phyloP scores from a whole-genome alignment of 2,329 filamentous ascomycete species.

The Xylariaceae sp. region DNA sequence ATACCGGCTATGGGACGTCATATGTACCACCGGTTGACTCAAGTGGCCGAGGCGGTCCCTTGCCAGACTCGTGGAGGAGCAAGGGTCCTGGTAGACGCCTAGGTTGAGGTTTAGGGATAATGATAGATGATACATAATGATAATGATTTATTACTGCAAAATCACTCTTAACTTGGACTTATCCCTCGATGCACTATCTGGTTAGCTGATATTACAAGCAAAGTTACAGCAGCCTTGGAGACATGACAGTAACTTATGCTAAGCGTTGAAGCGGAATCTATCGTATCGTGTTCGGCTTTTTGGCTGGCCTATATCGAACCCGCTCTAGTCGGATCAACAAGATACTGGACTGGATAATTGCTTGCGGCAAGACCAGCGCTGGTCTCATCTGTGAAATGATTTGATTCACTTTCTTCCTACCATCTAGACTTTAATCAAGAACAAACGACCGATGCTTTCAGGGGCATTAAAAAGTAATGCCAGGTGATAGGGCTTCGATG shows the following conservation, averaged over 20 bases:
- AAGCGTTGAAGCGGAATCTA: too few species aligned
- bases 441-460: too few species aligned
- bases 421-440: too few species aligned
- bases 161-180: background rate
- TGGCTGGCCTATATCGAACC: too few species aligned
- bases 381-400: background rate
- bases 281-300: too few species aligned
- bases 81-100: conserved; percentile 60
- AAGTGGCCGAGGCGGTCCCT: conserved; percentile 42
- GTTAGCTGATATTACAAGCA: background rate
- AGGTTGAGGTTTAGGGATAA: conserved; percentile 37
- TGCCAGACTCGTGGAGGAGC: conserved; percentile 61
- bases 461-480: too few species aligned
- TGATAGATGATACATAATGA: conserved; percentile 9
- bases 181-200: background rate
- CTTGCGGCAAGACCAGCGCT: too few species aligned
- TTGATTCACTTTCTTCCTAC: background rate
- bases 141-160: background rate
- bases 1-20: conserved; percentile 61
- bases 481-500: too few species aligned
- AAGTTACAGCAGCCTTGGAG: background rate
- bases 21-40: conserved; percentile 38
- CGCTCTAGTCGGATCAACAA: too few species aligned
- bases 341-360: too few species aligned
- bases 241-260: too few species aligned